Conservation (phyloP, 2,329 filamentous ascomycete species). For the Xylariaceae sp. region DNA sequence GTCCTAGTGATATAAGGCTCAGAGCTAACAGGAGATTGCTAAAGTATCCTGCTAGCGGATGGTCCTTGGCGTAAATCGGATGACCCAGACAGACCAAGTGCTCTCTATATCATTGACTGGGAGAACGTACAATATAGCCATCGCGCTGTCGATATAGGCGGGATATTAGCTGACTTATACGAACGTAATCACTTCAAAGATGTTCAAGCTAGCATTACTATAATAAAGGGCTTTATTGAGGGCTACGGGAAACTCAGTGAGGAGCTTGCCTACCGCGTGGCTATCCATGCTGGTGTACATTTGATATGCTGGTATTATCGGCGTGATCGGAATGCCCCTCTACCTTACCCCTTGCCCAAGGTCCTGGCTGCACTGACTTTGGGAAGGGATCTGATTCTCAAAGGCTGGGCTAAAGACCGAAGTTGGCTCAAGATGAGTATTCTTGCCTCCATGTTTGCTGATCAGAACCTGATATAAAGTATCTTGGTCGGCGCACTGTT, state of each 20-base stretch:
- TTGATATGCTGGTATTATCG: constrained; percentile 24
- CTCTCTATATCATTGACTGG: constrained; percentile 42
- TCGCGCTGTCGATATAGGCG: constrained; percentile 37
- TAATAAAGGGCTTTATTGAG: constrained; percentile 35
- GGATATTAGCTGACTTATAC: constrained; percentile 40
- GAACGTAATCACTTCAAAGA: constrained; percentile 34
- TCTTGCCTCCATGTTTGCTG: no score
- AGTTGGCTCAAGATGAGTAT: constrained; percentile 2
- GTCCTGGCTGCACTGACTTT: constrained; percentile 4
- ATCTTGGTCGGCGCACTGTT: no score
- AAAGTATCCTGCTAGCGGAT: constrained; percentile 2
- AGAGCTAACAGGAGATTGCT: constrained; percentile 3
- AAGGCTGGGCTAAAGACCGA: constrained; percentile 4
- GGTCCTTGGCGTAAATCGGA: background rate
- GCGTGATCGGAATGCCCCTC: constrained; percentile 3
- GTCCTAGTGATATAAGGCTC: background rate
- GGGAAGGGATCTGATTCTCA: constrained; percentile 9
- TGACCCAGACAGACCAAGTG: background rate
- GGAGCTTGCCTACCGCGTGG: constrained; percentile 35
- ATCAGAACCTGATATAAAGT: no score
- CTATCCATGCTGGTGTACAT: constrained; percentile 39
- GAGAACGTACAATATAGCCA: constrained; percentile 37
- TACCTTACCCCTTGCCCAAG: background rate
- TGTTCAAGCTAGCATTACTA: constrained; percentile 25
- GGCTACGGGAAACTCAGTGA: constrained; percentile 35